phyloP scores from a whole-genome alignment of 225 moss, liverwort and hornwort genomes.

The Takakia lepidozioides region DNA sequence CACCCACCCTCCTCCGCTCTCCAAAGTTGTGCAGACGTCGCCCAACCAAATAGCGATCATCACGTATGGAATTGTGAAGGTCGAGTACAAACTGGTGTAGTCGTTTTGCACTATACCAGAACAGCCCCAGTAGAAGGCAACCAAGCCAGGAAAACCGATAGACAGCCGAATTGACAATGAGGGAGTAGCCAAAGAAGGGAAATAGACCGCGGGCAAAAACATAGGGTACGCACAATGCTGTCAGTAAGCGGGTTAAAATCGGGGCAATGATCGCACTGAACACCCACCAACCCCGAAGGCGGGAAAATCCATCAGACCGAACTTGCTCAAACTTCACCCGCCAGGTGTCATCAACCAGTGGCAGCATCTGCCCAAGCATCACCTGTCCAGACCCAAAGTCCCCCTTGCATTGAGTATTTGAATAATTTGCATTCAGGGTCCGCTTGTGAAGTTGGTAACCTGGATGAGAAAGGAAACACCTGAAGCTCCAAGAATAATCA shows the following conservation, averaged over 20 bases:
- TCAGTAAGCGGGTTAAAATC: slow-evolving; percentile 64
- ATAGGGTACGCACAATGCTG: slow-evolving; percentile 65
- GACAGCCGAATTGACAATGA: slow-evolving; percentile 61
- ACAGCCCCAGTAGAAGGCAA: slow-evolving; percentile 60
- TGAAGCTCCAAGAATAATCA: too few species aligned
- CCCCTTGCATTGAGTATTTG: too few species aligned
- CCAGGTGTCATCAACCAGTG: slow-evolving; percentile 85
- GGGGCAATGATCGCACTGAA: slow-evolving; percentile 72
- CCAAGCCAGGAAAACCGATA: slow-evolving; percentile 93
- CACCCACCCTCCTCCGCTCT: slow-evolving; percentile 52
- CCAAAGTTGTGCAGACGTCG: slow-evolving; percentile 88
- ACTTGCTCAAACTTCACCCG: slow-evolving; percentile 87
- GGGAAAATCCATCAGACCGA: slow-evolving; percentile 83
- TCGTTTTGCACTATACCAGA: slow-evolving; percentile 70
- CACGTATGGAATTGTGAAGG: slow-evolving; percentile 96
- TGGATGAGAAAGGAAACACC: too few species aligned
- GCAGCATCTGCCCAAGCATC: slow-evolving; percentile 90
- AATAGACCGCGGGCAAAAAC: slow-evolving; percentile 61
- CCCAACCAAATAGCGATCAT: slow-evolving; percentile 94
- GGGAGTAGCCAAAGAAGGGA: slow-evolving; percentile 69
- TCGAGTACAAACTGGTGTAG: slow-evolving; percentile 79
- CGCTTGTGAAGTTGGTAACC: too few species aligned
- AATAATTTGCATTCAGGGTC: too few species aligned
- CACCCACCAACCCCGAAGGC: slow-evolving; percentile 80
- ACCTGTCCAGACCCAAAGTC: slow-evolving; percentile 67